Conservation (phyloP, 2,329 filamentous ascomycete genomes). For the Aureobasidium lini region DNA sequence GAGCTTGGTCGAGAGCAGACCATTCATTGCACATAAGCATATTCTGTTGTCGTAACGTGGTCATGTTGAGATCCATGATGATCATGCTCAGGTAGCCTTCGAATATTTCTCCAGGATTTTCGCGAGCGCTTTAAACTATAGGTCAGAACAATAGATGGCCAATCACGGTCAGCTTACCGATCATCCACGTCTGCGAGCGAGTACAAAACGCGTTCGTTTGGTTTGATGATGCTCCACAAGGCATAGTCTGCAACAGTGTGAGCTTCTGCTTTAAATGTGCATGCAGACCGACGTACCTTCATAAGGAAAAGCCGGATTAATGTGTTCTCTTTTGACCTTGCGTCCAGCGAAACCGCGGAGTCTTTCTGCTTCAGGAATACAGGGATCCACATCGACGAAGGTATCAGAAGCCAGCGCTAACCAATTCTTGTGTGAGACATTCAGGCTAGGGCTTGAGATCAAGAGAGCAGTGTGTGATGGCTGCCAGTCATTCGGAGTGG, state of each 20-base stretch:
- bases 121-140: not conserved
- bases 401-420: conserved; percentile 36
- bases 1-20: conserved; percentile 6
- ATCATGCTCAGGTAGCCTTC: conserved; percentile 40
- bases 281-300: conserved; percentile 11
- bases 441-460: conserved; percentile 40
- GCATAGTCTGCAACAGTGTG: not conserved
- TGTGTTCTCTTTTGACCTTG: conserved; percentile 42
- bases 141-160: not conserved
- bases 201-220: conserved; percentile 27
- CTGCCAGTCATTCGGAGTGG: conserved; percentile 33
- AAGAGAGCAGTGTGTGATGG: conserved; percentile 45
- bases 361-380: conserved; percentile 47
- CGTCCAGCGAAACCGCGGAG: conserved; percentile 43
- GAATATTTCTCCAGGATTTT: conserved; percentile 27
- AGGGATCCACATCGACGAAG: conserved; percentile 48
- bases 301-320: conserved; percentile 43
- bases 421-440: conserved; percentile 21
- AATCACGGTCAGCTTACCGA: conserved; percentile 14
- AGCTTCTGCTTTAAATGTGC: not conserved
- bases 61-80: conserved; percentile 35
- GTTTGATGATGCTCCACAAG: not conserved
- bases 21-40: conserved; percentile 42
- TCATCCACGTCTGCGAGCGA: conserved; percentile 39
- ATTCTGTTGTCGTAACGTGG: conserved; percentile 33